Evolutionary conservation across 2,329 filamentous ascomycete genomes (phyloP).

Genomic region (Parasarocladium wereldwijsianum): DNA sequence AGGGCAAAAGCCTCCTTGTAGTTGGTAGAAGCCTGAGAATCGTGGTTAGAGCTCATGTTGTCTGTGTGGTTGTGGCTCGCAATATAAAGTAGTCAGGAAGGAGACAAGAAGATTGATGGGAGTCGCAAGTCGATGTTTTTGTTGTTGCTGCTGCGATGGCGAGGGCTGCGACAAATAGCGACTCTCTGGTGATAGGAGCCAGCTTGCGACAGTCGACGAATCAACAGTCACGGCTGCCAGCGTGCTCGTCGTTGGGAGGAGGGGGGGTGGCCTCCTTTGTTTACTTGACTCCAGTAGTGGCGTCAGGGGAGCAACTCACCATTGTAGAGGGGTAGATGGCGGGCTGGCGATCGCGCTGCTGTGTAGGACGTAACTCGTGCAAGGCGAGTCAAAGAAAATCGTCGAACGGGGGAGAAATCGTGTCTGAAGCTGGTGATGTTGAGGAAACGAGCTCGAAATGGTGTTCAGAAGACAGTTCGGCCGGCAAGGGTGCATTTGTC

Average conservation of each 20-base stretch:
- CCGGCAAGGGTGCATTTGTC: neutral
- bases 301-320: conserved; percentile 23
- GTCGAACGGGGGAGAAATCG: neutral
- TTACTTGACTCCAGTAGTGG: conserved; percentile 11
- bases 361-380: neutral
- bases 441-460: conserved; percentile 2
- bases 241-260: neutral
- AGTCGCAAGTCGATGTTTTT: neutral
- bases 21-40: conserved; percentile 68
- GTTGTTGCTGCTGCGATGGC: conserved; percentile 1
- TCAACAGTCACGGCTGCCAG: conserved; percentile 1
- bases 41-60: conserved; percentile 37
- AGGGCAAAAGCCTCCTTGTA: conserved; percentile 99
- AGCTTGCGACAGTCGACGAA: neutral
- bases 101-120: neutral
- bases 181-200: conserved; percentile 12
- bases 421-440: conserved; percentile 3
- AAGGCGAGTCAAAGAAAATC: neutral
- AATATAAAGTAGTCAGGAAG: neutral
- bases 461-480: neutral
- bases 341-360: neutral
- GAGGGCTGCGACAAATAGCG: conserved; percentile 11
- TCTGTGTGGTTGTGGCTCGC: conserved; percentile 4
- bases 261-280: conserved; percentile 11
- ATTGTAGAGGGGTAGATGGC: conserved; percentile 12